Evolutionary conservation across 139 green algal genomes (phyloP).

Genomic region (Auxenochlorella pyrenoidosa): DNA sequence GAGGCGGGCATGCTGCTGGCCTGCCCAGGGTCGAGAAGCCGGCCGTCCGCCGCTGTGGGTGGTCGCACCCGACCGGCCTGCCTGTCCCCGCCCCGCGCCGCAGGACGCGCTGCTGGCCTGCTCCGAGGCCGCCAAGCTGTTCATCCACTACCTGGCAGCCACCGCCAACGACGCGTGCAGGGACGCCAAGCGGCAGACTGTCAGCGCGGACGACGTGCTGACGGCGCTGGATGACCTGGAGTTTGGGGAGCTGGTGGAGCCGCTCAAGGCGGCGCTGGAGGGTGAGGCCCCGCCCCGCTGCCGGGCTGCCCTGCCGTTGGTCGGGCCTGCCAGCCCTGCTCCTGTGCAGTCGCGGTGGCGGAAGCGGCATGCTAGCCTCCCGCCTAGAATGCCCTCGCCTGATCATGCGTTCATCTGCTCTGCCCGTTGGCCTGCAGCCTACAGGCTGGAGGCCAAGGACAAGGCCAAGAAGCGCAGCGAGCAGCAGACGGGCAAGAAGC

Average conservation of each 20-base stretch:
- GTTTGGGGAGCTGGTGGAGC: constrained; percentile 79
- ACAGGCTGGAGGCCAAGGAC: constrained; percentile 29
- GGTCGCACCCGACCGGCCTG: too few species aligned
- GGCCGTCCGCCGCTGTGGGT: too few species aligned
- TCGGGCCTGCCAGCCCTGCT: background rate
- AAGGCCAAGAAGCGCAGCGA: constrained; percentile 46
- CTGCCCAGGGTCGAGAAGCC: too few species aligned
- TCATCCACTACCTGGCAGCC: constrained; percentile 89
- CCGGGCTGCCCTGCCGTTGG: background rate
- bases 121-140: constrained; percentile 83
- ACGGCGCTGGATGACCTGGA: constrained; percentile 82
- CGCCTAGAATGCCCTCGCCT: too few species aligned
- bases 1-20: too few species aligned
- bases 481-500: constrained; percentile 26
- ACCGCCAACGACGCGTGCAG: constrained; percentile 88
- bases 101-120: constrained; percentile 85
- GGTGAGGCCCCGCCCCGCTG: background rate
- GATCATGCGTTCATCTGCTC: background rate
- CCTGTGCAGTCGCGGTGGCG: too few species aligned
- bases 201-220: constrained; percentile 85
- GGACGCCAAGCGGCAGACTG: constrained; percentile 83
- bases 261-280: constrained; percentile 57
- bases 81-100: background rate
- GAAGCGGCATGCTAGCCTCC: too few species aligned
- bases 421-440: background rate